These are phyloP conservation scores for Manihot esculenta DNA, from an alignment of 441 rosid species.

Conservation along the genomic window DNA sequence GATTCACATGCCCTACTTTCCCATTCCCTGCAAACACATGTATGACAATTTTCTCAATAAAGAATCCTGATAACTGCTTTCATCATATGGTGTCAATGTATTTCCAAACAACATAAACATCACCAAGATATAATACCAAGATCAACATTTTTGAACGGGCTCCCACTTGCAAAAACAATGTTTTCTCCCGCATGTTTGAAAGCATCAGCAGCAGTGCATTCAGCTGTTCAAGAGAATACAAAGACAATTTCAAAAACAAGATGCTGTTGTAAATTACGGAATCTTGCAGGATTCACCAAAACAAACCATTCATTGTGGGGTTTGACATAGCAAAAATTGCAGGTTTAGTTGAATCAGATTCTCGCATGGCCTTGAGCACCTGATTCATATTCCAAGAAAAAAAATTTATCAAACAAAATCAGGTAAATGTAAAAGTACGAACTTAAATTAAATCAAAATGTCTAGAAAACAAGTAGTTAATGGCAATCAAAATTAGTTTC, in stretches of 20 bases:
- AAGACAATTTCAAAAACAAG: slow-evolving; percentile 17
- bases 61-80: slow-evolving; percentile 8
- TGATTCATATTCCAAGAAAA: slow-evolving; percentile 34
- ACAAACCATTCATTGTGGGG: slow-evolving; percentile 93
- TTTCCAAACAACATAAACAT: slow-evolving; percentile 16
- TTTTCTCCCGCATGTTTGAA: slow-evolving; percentile 90
- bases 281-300: slow-evolving; percentile 1
- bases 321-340: slow-evolving; percentile 98
- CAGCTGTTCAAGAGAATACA: slow-evolving; percentile 56
- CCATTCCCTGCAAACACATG: slow-evolving; percentile 65
- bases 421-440: slow-evolving; percentile 1
- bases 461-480: no score
- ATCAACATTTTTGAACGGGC: slow-evolving; percentile 85
- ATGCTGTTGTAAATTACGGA: slow-evolving; percentile 18
- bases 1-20: slow-evolving; percentile 87
- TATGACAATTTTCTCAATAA: slow-evolving; percentile 1
- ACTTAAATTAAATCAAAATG: slow-evolving; percentile 1
- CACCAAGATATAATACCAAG: slow-evolving; percentile 53
- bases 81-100: slow-evolving; percentile 4
- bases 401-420: slow-evolving; percentile 10
- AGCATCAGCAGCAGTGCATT: slow-evolving; percentile 94
- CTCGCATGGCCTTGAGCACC: slow-evolving; percentile 93
- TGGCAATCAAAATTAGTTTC: neutral
- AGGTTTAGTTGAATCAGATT: slow-evolving; percentile 77
- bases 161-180: slow-evolving; percentile 95